These are phyloP conservation scores for Myrmaecium sp. DNA, from an alignment of 2,329 filamentous ascomycete genomes.

Conservation along the genomic window DNA sequence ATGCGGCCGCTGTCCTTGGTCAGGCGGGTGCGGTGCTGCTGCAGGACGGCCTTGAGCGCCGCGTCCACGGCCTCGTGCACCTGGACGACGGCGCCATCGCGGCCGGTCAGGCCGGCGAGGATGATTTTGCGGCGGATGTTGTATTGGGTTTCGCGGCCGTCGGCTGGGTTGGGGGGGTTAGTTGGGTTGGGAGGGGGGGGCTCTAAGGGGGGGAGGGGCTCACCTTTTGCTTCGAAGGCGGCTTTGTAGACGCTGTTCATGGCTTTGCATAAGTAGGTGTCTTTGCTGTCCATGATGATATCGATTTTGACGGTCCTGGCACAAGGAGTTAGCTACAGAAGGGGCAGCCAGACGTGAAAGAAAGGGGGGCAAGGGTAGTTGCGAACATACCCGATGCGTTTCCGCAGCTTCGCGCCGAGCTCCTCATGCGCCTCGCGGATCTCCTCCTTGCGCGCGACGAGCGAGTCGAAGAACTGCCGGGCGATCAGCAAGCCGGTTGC, in stretches of 20 bases:
- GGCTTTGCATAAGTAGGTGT: too few species aligned
- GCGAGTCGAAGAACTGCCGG: neutral
- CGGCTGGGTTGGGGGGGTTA: neutral
- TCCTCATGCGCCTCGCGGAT: too few species aligned
- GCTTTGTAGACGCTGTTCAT: neutral
- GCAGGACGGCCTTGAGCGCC: neutral
- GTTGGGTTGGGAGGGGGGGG: neutral
- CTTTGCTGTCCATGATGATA: too few species aligned
- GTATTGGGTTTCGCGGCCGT: neutral
- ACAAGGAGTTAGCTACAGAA: too few species aligned
- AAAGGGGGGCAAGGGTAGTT: too few species aligned
- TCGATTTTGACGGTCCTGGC: too few species aligned
- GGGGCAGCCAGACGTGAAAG: too few species aligned
- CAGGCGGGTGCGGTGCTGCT: neutral
- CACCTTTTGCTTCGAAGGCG: neutral
- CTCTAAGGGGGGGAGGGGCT: neutral
- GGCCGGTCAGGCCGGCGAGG: neutral
- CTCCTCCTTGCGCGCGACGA: too few species aligned
- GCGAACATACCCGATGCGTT: too few species aligned
- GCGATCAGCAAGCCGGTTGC: too few species aligned
- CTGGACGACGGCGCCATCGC: neutral
- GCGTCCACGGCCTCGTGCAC: neutral
- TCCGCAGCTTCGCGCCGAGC: too few species aligned
- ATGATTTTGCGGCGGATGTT: neutral
- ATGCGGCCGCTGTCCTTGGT: conserved; percentile 1